These are phyloP conservation scores for Neurospora terricola DNA, from an alignment of 495 filamentous ascomycete species.

Conservation along the genomic window DNA sequence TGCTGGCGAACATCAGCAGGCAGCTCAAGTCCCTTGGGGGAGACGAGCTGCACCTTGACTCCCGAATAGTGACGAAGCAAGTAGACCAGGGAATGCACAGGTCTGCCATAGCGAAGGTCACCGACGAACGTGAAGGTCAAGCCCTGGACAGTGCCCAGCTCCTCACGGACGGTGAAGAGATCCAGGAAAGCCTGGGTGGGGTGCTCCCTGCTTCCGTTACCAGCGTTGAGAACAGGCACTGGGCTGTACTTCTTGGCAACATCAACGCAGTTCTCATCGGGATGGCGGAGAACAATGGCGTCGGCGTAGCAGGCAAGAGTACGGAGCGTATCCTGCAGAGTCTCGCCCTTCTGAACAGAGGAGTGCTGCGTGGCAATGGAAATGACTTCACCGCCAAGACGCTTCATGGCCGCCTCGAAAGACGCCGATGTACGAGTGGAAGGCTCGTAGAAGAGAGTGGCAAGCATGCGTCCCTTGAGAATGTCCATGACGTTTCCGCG, in stretches of 20 bases:
- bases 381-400: slow-evolving; percentile 77
- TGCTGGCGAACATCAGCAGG: slow-evolving; percentile 62
- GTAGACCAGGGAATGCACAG: slow-evolving; percentile 89
- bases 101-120: slow-evolving; percentile 84
- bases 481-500: slow-evolving; percentile 81
- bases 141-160: slow-evolving; percentile 87
- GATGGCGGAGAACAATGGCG: slow-evolving; percentile 88
- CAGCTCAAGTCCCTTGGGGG: slow-evolving; percentile 67
- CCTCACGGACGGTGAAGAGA: slow-evolving; percentile 95
- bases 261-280: slow-evolving; percentile 64
- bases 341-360: slow-evolving; percentile 85
- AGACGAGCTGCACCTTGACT: slow-evolving; percentile 83
- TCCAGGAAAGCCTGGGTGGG: slow-evolving; percentile 98
- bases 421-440: slow-evolving; percentile 93
- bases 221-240: slow-evolving; percentile 92
- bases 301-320: slow-evolving; percentile 91
- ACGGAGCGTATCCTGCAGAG: slow-evolving; percentile 83
- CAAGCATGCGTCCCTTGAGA: slow-evolving; percentile 74
- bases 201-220: slow-evolving; percentile 90
- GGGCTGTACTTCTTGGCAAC: slow-evolving; percentile 75
- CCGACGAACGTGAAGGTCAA: slow-evolving; percentile 93
- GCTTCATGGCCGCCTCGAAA: slow-evolving; percentile 97
- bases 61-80: slow-evolving; percentile 82
- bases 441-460: slow-evolving; percentile 94
- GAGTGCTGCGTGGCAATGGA: slow-evolving; percentile 69